These are phyloP conservation scores for Coriaria nepalensis DNA, from an alignment of 306 rosid genomes.

Conservation along the genomic window DNA sequence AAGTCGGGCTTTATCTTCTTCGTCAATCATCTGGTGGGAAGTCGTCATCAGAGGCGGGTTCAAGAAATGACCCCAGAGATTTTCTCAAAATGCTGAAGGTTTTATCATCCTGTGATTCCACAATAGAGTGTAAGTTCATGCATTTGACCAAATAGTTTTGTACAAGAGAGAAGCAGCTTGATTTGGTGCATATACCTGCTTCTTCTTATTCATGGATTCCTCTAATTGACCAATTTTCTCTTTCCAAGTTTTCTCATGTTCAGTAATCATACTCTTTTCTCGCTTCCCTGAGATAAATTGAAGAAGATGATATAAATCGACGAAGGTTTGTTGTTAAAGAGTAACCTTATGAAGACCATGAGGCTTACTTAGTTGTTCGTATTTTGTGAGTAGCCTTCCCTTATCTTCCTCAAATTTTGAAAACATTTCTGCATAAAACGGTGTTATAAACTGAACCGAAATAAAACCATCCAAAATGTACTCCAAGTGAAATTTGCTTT, in stretches of 20 bases:
- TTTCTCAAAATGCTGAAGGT: conserved; percentile 82
- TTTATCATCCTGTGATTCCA: conserved; percentile 53
- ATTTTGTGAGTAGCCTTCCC: conserved; percentile 56
- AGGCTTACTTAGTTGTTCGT: conserved; percentile 83
- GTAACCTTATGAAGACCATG: not conserved
- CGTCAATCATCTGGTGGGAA: conserved; percentile 71
- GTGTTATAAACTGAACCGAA: conserved; percentile 4
- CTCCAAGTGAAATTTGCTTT: not conserved
- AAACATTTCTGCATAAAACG: conserved; percentile 43
- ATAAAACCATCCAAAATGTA: not conserved
- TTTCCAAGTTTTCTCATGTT: conserved; percentile 63
- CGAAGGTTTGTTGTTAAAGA: not conserved
- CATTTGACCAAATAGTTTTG: not conserved
- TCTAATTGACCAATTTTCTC: conserved; percentile 61
- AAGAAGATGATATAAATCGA: not conserved
- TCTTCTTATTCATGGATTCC: conserved; percentile 78
- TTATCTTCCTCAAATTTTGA: conserved; percentile 88
- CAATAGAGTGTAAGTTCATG: conserved; percentile 5
- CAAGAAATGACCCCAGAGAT: conserved; percentile 77
- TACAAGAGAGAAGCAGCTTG: conserved; percentile 1
- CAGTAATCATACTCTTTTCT: conserved; percentile 53
- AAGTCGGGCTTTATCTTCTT: not conserved
- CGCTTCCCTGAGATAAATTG: conserved; percentile 48
- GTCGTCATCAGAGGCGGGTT: conserved; percentile 64
- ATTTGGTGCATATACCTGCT: conserved; percentile 35